phyloP scores from a whole-genome alignment of 1,139 yeast species.

The Blastobotrys indianensis region DNA sequence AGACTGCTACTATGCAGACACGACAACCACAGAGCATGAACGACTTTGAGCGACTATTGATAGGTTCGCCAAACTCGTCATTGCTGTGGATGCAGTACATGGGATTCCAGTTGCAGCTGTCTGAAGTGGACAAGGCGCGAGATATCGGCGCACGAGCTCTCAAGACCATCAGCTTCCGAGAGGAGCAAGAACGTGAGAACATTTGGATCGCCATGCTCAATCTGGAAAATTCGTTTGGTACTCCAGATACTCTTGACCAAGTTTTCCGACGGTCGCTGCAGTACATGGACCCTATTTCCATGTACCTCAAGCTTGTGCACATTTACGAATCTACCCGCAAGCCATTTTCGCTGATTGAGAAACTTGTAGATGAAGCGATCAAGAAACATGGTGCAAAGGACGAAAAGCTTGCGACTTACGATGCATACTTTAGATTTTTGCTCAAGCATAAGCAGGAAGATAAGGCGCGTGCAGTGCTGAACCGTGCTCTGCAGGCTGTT shows the following conservation, averaged over 20 bases:
- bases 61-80: conserved; percentile 92
- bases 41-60: conserved; percentile 85
- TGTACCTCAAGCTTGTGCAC: conserved; percentile 73
- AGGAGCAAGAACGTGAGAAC: conserved; percentile 87
- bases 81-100: conserved; percentile 95
- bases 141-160: conserved; percentile 90
- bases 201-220: conserved; percentile 94
- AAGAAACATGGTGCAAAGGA: conserved; percentile 73
- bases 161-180: conserved; percentile 83
- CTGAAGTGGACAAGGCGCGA: conserved; percentile 91
- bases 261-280: conserved; percentile 79
- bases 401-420: conserved; percentile 33
- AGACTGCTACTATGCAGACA: conserved; percentile 75
- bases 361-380: conserved; percentile 56
- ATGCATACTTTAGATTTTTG: conserved; percentile 70
- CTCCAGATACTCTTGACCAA: conserved; percentile 72
- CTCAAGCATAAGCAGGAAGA: conserved; percentile 48
- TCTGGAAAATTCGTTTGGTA: conserved; percentile 90
- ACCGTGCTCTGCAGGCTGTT: conserved; percentile 64
- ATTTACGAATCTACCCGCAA: conserved; percentile 67
- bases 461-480: conserved; percentile 63
- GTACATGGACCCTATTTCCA: conserved; percentile 79
- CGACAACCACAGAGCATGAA: conserved; percentile 85
- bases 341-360: conserved; percentile 63
- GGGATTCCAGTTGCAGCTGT: conserved; percentile 93